Conservation (phyloP, 1,139 yeast genomes). For the Citeromyces siamensis region DNA sequence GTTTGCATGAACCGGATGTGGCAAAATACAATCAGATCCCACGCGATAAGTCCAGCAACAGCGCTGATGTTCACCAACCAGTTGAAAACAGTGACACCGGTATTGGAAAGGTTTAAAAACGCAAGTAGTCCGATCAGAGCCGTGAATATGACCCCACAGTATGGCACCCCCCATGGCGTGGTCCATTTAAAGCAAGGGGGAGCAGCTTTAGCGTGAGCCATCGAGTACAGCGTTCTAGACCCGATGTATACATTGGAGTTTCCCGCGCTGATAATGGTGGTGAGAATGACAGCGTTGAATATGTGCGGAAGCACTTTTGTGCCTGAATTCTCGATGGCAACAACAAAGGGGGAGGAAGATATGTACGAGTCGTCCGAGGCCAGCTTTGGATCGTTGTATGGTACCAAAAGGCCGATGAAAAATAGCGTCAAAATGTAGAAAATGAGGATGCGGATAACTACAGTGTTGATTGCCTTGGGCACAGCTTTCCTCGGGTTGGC, state of each 20-base stretch:
- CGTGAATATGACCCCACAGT: conserved; percentile 28
- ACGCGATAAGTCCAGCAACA: conserved; percentile 41
- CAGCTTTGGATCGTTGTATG: conserved; percentile 10
- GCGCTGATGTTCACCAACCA: conserved; percentile 48
- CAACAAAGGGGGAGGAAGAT: conserved; percentile 12
- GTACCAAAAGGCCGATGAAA: conserved; percentile 31
- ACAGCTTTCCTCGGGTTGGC: conserved; percentile 36
- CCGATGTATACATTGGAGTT: conserved; percentile 47
- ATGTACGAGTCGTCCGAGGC: conserved; percentile 9
- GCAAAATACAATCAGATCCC: conserved; percentile 36
- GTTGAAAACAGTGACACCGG: conserved; percentile 34
- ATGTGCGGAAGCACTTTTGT: conserved; percentile 11
- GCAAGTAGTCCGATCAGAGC: conserved; percentile 31
- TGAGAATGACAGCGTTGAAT: conserved; percentile 38
- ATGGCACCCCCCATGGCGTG: conserved; percentile 35
- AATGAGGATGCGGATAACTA: conserved; percentile 34
- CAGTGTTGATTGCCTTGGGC: conserved; percentile 38
- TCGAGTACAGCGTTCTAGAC: conserved; percentile 41
- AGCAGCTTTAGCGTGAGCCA: conserved; percentile 38
- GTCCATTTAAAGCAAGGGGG: conserved; percentile 35
- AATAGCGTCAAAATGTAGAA: conserved; percentile 35
- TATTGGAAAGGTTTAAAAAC: conserved; percentile 29
- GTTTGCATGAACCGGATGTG: conserved; percentile 37
- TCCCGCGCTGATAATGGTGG: conserved; percentile 43
- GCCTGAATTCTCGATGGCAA: conserved; percentile 13